Conservation (phyloP, 2,329 filamentous ascomycete species). For the Cytospora piceicola region DNA sequence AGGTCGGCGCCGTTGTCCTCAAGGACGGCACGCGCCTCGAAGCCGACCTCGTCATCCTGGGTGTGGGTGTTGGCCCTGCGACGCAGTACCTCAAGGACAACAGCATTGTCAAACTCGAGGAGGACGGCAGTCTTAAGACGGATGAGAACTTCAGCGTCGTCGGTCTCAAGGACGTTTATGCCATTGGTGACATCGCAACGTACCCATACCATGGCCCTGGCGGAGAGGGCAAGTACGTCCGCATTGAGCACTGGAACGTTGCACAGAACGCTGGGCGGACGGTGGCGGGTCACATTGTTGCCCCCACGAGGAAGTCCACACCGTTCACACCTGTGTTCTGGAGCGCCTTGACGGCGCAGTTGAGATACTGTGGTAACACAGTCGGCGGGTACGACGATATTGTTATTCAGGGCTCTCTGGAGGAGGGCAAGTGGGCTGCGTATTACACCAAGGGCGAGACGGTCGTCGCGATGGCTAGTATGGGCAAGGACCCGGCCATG, state of each 20-base stretch:
- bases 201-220: slow-evolving; percentile 94
- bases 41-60: slow-evolving; percentile 89
- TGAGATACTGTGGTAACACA: slow-evolving; percentile 93
- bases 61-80: slow-evolving; percentile 84
- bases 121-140: slow-evolving; percentile 84
- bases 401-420: slow-evolving; percentile 75
- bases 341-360: slow-evolving; percentile 86
- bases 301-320: slow-evolving; percentile 63
- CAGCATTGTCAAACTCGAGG: slow-evolving; percentile 68
- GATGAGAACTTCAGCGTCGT: slow-evolving; percentile 79
- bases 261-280: slow-evolving; percentile 88
- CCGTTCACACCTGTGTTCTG: slow-evolving; percentile 94
- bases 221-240: slow-evolving; percentile 70
- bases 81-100: slow-evolving; percentile 83
- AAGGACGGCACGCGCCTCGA: slow-evolving; percentile 84
- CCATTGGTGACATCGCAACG: slow-evolving; percentile 92
- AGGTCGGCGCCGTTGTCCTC: slow-evolving; percentile 79
- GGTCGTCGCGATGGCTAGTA: slow-evolving; percentile 87
- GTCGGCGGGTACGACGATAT: slow-evolving; percentile 81
- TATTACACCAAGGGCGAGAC: slow-evolving; percentile 88
- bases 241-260: slow-evolving; percentile 99
- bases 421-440: slow-evolving; percentile 80
- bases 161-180: slow-evolving; percentile 82
- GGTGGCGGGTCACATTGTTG: slow-evolving; percentile 76
- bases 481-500: slow-evolving; percentile 90